phyloP scores from a whole-genome alignment of 2,329 filamentous ascomycete genomes.

The Raffaelea deltoideospora region DNA sequence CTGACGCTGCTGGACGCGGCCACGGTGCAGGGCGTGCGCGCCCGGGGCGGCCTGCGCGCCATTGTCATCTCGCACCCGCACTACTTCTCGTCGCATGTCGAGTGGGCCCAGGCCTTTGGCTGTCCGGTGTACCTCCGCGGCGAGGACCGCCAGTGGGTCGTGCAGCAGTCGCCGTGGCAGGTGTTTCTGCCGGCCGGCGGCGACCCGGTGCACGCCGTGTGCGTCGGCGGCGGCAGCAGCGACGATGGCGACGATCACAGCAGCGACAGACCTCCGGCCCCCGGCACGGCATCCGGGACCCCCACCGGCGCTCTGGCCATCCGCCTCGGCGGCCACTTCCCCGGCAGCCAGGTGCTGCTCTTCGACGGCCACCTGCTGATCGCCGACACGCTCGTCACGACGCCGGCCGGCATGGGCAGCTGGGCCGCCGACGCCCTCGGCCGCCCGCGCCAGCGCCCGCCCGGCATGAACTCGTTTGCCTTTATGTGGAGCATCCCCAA shows the following conservation, averaged over 20 bases:
- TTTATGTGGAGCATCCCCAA: constrained; percentile 72
- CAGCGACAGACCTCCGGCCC: no score
- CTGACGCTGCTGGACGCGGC: constrained; percentile 52
- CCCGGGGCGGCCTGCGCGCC: constrained; percentile 49
- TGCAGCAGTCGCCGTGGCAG: constrained; percentile 25
- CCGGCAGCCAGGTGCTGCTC: constrained; percentile 53
- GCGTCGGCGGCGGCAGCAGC: no score
- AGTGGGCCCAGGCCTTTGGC: constrained; percentile 54
- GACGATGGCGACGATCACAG: constrained; percentile 22
- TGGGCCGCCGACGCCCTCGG: constrained; percentile 30
- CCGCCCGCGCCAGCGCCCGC: constrained; percentile 19
- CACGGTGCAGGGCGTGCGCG: constrained; percentile 41
- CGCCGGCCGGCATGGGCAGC: constrained; percentile 38
- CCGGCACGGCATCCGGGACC: constrained; percentile 14
- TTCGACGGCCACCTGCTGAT: constrained; percentile 50
- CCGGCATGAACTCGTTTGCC: constrained; percentile 37
- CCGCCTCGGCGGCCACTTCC: constrained; percentile 68
- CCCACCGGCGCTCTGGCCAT: constrained; percentile 37
- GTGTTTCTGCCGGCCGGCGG: no score
- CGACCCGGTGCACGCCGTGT: no score
- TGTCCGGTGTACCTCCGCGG: constrained; percentile 55
- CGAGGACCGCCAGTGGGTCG: constrained; percentile 54
- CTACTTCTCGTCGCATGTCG: constrained; percentile 62
- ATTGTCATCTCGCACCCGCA: constrained; percentile 72
- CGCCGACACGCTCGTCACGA: constrained; percentile 63